A percentile compares a stretch with the other conserved stretches of the same genome.
Evolutionary conservation across 192 early-diverging fungal genomes (phyloP).

Genomic region (Backusella sp.): DNA sequence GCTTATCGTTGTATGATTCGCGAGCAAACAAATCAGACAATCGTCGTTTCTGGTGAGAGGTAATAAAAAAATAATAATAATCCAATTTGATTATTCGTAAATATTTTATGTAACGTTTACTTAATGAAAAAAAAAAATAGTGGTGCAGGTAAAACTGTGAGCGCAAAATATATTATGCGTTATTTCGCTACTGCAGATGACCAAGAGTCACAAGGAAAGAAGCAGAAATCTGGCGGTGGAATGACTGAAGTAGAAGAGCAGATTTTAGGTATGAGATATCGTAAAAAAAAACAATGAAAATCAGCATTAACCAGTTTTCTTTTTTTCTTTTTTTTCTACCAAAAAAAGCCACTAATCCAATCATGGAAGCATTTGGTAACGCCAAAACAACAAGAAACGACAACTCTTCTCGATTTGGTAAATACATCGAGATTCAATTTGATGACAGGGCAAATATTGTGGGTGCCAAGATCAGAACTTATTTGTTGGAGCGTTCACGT

Average conservation of each 20-base stretch:
- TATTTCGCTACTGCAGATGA: slow-evolving; percentile 89
- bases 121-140: slow-evolving; percentile 14
- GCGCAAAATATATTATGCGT: slow-evolving; percentile 96
- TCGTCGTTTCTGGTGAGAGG: slow-evolving; percentile 96
- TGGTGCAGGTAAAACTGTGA: slow-evolving; percentile 97
- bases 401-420: slow-evolving; percentile 97
- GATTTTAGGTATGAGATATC: slow-evolving; percentile 54
- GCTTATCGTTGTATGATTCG: slow-evolving; percentile 95
- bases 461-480: slow-evolving; percentile 94
- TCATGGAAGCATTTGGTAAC: slow-evolving; percentile 99
- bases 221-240: slow-evolving; percentile 43
- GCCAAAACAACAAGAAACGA: slow-evolving; percentile 99
- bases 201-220: slow-evolving; percentile 46
- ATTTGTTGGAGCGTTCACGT: slow-evolving; percentile 94
- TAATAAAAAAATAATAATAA: slow-evolving; percentile 8
- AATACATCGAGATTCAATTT: slow-evolving; percentile 98
- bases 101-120: too few relatives aligned
- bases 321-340: neutral
- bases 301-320: neutral
- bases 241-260: slow-evolving; percentile 79
- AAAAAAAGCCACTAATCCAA: slow-evolving; percentile 89
- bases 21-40: slow-evolving; percentile 93
- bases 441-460: slow-evolving; percentile 80
- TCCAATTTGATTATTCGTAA: too few relatives aligned
- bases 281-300: neutral